Evolutionary conservation across 148 eudicot genomes (phyloP).

Genomic region (Fagopyrum tataricum): DNA sequence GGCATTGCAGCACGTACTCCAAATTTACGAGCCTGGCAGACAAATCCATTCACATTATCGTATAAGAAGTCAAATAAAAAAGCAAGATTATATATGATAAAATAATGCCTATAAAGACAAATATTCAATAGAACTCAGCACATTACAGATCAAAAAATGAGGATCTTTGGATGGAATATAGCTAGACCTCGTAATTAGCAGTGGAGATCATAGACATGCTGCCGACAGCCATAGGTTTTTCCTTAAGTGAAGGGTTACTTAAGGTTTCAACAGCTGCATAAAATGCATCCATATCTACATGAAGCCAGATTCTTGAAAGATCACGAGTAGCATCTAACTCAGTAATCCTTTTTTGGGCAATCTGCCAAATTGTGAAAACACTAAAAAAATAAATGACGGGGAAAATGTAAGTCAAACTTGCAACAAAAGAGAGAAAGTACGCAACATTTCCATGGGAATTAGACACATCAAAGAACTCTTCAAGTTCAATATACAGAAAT

Average conservation of each 20-base stretch:
- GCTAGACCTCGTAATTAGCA: conserved; percentile 93
- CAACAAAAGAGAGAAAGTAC: not conserved
- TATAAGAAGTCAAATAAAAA: conserved; percentile 7
- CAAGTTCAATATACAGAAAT: not conserved
- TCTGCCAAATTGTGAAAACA: conserved; percentile 30
- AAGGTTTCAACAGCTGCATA: conserved; percentile 98
- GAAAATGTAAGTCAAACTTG: not conserved
- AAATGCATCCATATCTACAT: conserved; percentile 99
- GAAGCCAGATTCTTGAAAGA: conserved; percentile 86
- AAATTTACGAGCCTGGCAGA: conserved; percentile 75
- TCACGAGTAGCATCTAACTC: conserved; percentile 91
- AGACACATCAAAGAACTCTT: not conserved
- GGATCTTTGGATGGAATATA: not conserved
- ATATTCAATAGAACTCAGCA: not conserved
- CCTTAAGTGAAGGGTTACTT: conserved; percentile 62
- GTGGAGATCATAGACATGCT: conserved; percentile 95
- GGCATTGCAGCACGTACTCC: conserved; percentile 99
- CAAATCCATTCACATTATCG: not conserved
- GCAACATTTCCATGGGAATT: not conserved
- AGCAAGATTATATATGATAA: not conserved
- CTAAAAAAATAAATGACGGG: not conserved
- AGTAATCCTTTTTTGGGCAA: conserved; percentile 65
- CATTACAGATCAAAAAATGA: not conserved
- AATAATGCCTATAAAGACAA: not conserved
- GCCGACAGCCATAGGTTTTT: conserved; percentile 97